A percentile compares a stretch with the other conserved stretches of the same genome.
Evolutionary conservation across 495 filamentous ascomycete genomes (phyloP).

Genomic region (Parachaetomium inaequale): DNA sequence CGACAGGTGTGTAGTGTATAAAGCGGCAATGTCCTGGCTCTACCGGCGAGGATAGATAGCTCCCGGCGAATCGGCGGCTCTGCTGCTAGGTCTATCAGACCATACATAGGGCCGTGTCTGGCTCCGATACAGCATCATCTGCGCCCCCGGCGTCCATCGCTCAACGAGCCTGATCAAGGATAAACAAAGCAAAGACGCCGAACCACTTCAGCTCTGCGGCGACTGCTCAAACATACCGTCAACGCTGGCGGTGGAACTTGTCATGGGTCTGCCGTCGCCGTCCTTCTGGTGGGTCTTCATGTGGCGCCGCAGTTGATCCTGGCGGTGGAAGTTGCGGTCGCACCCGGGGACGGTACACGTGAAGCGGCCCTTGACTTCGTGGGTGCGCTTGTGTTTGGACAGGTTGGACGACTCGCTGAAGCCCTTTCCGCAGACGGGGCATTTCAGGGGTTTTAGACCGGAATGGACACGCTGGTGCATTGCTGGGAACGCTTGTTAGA

Average conservation of each 20-base stretch:
- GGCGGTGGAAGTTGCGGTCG: constrained; percentile 51
- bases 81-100: not conserved
- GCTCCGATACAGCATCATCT: not conserved
- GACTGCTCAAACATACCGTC: constrained; percentile 1
- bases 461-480: constrained; percentile 57
- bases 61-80: not conserved
- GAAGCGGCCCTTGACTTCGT: constrained; percentile 49
- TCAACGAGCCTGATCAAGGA: not conserved
- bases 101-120: not conserved
- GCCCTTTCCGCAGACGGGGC: constrained; percentile 45
- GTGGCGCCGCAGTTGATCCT: constrained; percentile 53
- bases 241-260: not conserved
- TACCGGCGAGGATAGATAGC: no score
- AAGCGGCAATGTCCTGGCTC: no score
- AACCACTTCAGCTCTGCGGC: constrained; percentile 11
- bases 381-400: constrained; percentile 50
- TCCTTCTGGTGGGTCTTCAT: constrained; percentile 38
- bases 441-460: constrained; percentile 47
- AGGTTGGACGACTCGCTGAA: constrained; percentile 58
- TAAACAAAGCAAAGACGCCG: not conserved
- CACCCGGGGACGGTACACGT: constrained; percentile 47
- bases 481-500: constrained; percentile 32
- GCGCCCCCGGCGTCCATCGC: not conserved
- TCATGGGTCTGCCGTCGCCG: constrained; percentile 7
- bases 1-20: no score